Base-by-base conservation (phyloP, 225 moss, liverwort and hornwort genomes). In the Bryum argenteum region DNA sequence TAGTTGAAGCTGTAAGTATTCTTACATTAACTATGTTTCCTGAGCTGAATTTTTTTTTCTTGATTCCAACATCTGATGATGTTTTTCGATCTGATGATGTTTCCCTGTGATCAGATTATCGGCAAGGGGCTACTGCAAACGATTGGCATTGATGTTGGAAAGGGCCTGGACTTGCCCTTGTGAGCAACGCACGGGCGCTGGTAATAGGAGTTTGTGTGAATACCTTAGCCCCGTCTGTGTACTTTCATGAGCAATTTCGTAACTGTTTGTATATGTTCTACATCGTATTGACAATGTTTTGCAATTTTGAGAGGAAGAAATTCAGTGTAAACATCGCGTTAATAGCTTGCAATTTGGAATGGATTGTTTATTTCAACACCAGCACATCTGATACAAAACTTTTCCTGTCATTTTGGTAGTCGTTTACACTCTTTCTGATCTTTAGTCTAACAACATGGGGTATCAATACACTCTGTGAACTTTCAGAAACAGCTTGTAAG, bases 1-100 rank as follows among this genome's bases (percentile, higher is more conserved):
- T 83, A 57, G 54, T 96, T 51, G 96, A 93, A 85, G 89, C 88
- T 70, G 96, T 96, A 77, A 89, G 93, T 88, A 48, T 19, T 33
- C 58, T 19, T 39, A 15, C 24, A 14, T 56, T 8, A 56, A 14
- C 68, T 47, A 9, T 48, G 6, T 47, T 41, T 69, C 6, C 11
- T 17, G n/a, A n/a, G 17, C 17, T 20, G 8, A 44, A 1, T 19
- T 16, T 13, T 44, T 45, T 45, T 45, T 70, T 38, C 23, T 45
- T n/a, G n/a, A n/a, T n/a, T n/a, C n/a, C n/a, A n/a, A n/a, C n/a
- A n/a, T 8, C 11, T 54, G 18, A 47, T 39, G 18, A 4, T 44
- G 24, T 61, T 40, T 23, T 17, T 14, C 23, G 47, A 58, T 66
- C 11, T 19, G 16, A 66, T 76, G n/a, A 71, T 63, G 20, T 53